A percentile compares a stretch with the other conserved stretches of the same genome.
phyloP scores from a whole-genome alignment of 805 yeast species.

The Saccharomycopsis guyanensis region DNA sequence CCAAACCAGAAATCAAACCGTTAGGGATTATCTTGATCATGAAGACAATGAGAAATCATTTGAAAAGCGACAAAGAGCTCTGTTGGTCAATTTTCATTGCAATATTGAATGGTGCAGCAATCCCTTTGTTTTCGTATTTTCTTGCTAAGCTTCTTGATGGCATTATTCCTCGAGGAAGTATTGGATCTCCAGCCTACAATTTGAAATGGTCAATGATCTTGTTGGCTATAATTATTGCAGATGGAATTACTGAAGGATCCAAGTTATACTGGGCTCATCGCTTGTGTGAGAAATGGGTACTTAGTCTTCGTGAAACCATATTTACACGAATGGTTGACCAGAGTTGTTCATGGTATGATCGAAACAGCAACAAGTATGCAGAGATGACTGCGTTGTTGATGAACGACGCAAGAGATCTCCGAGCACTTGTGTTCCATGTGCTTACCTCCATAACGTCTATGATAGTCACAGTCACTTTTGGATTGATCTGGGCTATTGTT shows the following conservation, averaged over 20 bases:
- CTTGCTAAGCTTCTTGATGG: conserved; percentile 64
- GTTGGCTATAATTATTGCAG: conserved; percentile 51
- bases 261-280: conserved; percentile 44
- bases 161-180: conserved; percentile 42
- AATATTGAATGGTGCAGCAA: conserved; percentile 50
- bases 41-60: not conserved
- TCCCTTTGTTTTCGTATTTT: conserved; percentile 73
- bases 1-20: not conserved
- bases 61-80: not conserved
- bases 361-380: conserved; percentile 34
- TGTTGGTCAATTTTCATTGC: conserved; percentile 26
- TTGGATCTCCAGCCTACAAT: conserved; percentile 29
- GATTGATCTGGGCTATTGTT: conserved; percentile 69
- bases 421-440: conserved; percentile 57
- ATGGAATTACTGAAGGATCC: conserved; percentile 49
- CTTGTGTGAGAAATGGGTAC: conserved; percentile 65
- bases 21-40: conserved; percentile 2
- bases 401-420: conserved; percentile 76
- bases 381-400: conserved; percentile 59
- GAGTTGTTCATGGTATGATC: conserved; percentile 45
- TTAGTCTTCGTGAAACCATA: conserved; percentile 39
- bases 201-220: conserved; percentile 65
- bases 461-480: conserved; percentile 45
- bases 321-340: conserved; percentile 45
- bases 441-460: conserved; percentile 48